Evolutionary conservation across 768 basidiomycete species (phyloP).

Genomic region (Phylloporus sp.): DNA sequence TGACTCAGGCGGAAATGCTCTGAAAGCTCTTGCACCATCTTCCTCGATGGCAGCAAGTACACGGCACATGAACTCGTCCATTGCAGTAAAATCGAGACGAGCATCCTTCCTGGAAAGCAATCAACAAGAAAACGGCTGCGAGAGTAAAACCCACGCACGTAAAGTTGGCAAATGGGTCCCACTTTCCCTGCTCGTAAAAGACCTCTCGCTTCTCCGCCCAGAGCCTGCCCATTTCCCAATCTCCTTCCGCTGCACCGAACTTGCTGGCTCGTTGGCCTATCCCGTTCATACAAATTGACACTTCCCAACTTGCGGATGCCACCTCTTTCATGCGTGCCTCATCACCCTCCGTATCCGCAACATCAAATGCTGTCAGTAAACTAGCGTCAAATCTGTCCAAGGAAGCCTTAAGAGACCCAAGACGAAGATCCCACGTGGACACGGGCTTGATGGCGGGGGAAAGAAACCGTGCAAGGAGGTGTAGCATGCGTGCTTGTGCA

Average conservation of each 20-base stretch:
- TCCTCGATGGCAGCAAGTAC: slow-evolving; percentile 62
- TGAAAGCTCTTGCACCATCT: slow-evolving; percentile 76
- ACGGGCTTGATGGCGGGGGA: slow-evolving; percentile 70
- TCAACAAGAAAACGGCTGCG: neutral
- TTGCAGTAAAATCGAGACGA: slow-evolving; percentile 80
- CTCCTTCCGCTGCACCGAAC: slow-evolving; percentile 20
- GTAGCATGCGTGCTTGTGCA: slow-evolving; percentile 64
- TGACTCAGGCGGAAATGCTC: slow-evolving; percentile 81
- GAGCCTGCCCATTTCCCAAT: slow-evolving; percentile 92
- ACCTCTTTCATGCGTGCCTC: slow-evolving; percentile 78
- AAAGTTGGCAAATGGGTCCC: slow-evolving; percentile 81
- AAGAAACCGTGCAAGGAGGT: slow-evolving; percentile 71
- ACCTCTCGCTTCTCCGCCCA: slow-evolving; percentile 96
- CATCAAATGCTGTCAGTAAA: slow-evolving; percentile 84
- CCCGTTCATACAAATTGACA: slow-evolving; percentile 51
- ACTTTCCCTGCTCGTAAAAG: slow-evolving; percentile 80
- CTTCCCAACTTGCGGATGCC: slow-evolving; percentile 82
- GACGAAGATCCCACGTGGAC: slow-evolving; percentile 57
- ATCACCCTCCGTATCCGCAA: slow-evolving; percentile 70
- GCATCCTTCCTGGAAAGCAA: slow-evolving; percentile 41
- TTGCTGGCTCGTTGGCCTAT: slow-evolving; percentile 15
- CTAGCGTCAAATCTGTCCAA: slow-evolving; percentile 87
- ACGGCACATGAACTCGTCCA: slow-evolving; percentile 85
- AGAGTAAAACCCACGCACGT: slow-evolving; percentile 43
- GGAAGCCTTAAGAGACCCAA: slow-evolving; percentile 65